These are phyloP conservation scores for Calonectria pauciramosa DNA, from an alignment of 2,329 filamentous ascomycete genomes.

Conservation along the genomic window DNA sequence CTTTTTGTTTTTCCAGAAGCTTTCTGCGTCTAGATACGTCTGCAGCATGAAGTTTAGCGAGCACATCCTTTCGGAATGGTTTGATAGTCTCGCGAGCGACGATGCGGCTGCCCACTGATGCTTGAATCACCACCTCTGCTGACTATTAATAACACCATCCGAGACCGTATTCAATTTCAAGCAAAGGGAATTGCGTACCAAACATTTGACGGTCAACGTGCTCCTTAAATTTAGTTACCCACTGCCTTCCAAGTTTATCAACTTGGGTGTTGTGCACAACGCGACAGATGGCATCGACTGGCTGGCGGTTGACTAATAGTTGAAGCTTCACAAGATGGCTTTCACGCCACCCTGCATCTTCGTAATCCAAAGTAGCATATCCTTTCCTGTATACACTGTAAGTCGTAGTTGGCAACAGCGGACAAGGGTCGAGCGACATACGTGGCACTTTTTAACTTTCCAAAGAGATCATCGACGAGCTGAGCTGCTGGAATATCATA, in stretches of 20 bases:
- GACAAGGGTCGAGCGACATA: conserved; percentile 42
- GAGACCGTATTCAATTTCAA: neutral
- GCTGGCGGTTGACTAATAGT: conserved; percentile 90
- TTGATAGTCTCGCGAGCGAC: conserved; percentile 96
- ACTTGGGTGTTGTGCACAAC: conserved; percentile 88
- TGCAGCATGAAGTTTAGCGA: conserved; percentile 92
- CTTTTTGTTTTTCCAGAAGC: conserved; percentile 96
- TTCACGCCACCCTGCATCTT: conserved; percentile 89
- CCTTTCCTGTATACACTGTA: conserved; percentile 70
- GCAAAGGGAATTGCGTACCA: conserved; percentile 50
- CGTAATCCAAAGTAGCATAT: conserved; percentile 96
- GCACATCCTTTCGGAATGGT: conserved; percentile 94
- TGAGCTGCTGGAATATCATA: conserved; percentile 91
- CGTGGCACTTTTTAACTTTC: conserved; percentile 92
- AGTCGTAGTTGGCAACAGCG: neutral
- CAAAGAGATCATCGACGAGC: conserved; percentile 96
- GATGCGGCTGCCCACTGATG: conserved; percentile 84
- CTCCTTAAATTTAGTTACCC: conserved; percentile 97
- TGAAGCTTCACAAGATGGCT: conserved; percentile 90
- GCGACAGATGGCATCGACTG: conserved; percentile 94
- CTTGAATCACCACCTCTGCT: conserved; percentile 91
- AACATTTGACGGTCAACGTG: conserved; percentile 98
- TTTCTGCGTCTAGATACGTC: conserved; percentile 88
- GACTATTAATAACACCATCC: conserved; percentile 9
- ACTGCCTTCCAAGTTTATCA: conserved; percentile 83